Evolutionary conservation across 306 rosid species (phyloP).

Genomic region (Glycyrrhiza uralensis): DNA sequence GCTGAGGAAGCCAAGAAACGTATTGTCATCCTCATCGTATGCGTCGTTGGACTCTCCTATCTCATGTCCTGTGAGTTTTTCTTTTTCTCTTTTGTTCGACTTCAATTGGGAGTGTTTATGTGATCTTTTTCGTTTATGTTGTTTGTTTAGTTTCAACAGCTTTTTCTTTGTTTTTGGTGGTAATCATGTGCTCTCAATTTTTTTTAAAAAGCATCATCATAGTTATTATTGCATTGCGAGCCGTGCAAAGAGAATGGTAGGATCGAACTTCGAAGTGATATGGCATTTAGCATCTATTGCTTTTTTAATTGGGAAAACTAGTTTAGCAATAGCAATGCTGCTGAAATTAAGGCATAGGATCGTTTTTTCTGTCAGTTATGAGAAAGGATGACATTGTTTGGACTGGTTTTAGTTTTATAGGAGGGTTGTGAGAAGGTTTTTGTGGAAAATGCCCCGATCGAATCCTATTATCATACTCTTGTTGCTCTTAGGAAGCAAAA

Average conservation of each 20-base stretch:
- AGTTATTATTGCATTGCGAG: background rate
- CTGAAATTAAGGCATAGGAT: slow-evolving; percentile 2
- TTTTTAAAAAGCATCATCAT: background rate
- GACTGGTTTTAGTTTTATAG: background rate
- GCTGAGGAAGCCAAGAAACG: slow-evolving; percentile 95
- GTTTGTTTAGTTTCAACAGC: slow-evolving; percentile 7
- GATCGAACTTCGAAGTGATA: background rate
- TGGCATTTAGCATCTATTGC: background rate
- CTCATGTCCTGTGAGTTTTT: slow-evolving; percentile 83
- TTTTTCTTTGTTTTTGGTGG: background rate
- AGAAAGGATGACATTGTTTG: background rate
- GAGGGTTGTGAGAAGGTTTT: slow-evolving; percentile 11
- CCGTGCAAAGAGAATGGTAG: background rate
- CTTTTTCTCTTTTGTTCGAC: background rate
- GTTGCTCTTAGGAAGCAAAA: background rate
- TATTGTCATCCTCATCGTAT: slow-evolving; percentile 66
- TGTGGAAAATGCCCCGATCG: background rate
- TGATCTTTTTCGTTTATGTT: background rate
- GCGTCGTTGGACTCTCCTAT: slow-evolving; percentile 87
- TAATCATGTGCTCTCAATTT: background rate
- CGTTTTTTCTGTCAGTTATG: background rate
- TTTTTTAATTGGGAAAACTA: slow-evolving; percentile 2
- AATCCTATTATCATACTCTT: background rate
- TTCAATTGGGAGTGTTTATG: slow-evolving; percentile 3
- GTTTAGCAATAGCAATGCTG: slow-evolving; percentile 4